Evolutionary conservation across 257 asterid genomes (phyloP).

Genomic region (Jaltomata sinuosa): DNA sequence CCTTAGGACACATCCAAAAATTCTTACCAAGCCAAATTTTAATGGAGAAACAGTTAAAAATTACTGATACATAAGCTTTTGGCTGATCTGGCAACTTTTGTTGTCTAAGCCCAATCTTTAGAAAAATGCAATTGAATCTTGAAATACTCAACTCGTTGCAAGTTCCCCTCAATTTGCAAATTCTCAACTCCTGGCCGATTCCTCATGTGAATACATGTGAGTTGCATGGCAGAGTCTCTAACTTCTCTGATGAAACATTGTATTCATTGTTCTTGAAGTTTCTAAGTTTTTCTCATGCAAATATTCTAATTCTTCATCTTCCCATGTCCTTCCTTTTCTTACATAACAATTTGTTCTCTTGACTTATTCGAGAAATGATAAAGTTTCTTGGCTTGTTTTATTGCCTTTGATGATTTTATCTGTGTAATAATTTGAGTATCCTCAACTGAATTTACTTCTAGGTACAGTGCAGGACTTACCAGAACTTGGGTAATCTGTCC

Average conservation of each 20-base stretch:
- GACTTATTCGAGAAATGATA: background rate
- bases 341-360: background rate
- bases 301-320: background rate
- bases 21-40: background rate
- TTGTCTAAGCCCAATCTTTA: background rate
- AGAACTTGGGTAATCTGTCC: conserved; percentile 17
- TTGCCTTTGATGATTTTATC: background rate
- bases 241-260: background rate
- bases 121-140: background rate
- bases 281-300: background rate
- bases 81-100: background rate
- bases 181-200: background rate
- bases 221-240: background rate
- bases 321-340: background rate
- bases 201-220: background rate
- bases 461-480: conserved; percentile 33
- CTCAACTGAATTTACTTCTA: conserved; percentile 15
- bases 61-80: background rate
- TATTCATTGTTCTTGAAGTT: background rate
- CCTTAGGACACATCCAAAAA: background rate
- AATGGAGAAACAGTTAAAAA: background rate
- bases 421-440: background rate
- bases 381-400: background rate
- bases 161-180: background rate
- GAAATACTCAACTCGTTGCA: background rate